Percentiles rank a stretch among this genome's conserved stretches.
Evolutionary conservation across 2,329 filamentous ascomycete species (phyloP).

Genomic region (Amesomyces nigricolor): DNA sequence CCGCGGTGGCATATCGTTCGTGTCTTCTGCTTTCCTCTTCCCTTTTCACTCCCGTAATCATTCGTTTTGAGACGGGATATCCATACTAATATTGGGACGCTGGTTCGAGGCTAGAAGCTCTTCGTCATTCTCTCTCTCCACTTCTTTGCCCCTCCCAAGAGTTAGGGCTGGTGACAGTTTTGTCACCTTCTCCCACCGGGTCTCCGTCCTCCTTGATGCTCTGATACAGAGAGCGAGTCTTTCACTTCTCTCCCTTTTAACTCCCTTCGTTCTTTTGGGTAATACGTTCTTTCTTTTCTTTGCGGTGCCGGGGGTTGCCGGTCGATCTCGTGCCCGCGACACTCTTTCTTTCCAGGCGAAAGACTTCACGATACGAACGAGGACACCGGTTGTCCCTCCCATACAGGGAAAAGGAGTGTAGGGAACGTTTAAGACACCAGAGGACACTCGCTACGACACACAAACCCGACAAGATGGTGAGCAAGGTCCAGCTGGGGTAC

Average conservation of each 20-base stretch:
- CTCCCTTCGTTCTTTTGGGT: constrained; percentile 22
- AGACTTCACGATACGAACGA: not conserved
- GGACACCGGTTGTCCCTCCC: constrained; percentile 3
- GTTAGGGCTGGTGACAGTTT: not conserved
- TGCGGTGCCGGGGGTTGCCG: constrained; percentile 25
- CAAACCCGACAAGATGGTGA: constrained; percentile 40
- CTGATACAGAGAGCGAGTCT: constrained; percentile 17
- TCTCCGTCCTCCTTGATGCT: constrained; percentile 18
- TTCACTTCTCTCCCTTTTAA: constrained; percentile 12
- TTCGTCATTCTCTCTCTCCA: constrained; percentile 7
- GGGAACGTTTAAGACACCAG: not conserved
- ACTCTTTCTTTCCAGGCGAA: constrained; percentile 11
- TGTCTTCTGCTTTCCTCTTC: constrained; percentile 1
- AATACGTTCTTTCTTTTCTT: constrained; percentile 23
- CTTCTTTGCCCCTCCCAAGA: not conserved
- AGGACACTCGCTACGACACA: not conserved
- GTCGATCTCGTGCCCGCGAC: constrained; percentile 26
- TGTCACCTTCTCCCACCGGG: not conserved
- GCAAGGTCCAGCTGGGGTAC: constrained; percentile 49
- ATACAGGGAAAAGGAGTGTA: not conserved
- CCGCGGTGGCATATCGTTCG: not conserved
- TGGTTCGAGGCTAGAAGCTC: constrained; percentile 13
- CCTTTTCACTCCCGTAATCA: not conserved
- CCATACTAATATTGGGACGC: constrained; percentile 10
- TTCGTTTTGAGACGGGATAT: constrained; percentile 13